phyloP scores from a whole-genome alignment of 148 eudicot species.

The Persicaria tinctoria region DNA sequence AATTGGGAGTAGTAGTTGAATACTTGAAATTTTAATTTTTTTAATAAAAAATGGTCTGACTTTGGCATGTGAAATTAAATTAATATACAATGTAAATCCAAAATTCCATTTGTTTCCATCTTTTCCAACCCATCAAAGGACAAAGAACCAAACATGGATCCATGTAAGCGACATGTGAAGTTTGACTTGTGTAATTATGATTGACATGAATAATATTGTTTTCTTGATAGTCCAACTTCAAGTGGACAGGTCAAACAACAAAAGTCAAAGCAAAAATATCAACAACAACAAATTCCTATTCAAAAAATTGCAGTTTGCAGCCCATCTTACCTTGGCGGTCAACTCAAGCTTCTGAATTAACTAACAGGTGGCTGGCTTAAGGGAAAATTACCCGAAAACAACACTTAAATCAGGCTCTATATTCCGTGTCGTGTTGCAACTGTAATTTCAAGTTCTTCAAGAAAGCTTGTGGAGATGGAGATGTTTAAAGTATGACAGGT shows the following conservation, averaged over 20 bases:
- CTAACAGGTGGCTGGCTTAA: not conserved
- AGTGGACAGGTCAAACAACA: slow-evolving; percentile 6
- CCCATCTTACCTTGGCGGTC: not conserved
- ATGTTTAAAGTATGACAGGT: no score
- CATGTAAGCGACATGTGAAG: slow-evolving; percentile 13
- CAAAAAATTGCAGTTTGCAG: not conserved
- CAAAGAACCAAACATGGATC: slow-evolving; percentile 7
- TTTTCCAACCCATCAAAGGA: slow-evolving; percentile 5
- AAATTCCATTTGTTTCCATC: not conserved
- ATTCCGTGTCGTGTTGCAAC: no score
- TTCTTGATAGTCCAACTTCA: slow-evolving; percentile 5
- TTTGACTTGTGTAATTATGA: slow-evolving; percentile 2
- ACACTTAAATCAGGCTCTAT: not conserved
- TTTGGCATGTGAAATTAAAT: not conserved
- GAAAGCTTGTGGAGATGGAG: no score
- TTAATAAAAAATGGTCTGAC: not conserved
- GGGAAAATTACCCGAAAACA: not conserved
- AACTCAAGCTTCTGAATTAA: not conserved
- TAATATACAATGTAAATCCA: not conserved
- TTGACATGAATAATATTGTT: slow-evolving; percentile 6
- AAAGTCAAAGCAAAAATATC: slow-evolving; percentile 6
- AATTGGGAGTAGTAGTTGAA: slow-evolving; percentile 3
- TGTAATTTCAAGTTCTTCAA: no score
- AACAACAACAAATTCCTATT: not conserved
- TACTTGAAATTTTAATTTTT: not conserved